A percentile compares a stretch with the other conserved stretches of the same genome.
Conservation (phyloP, 371 early-diverging fungal genomes). For the Nematocida ausubeli region DNA sequence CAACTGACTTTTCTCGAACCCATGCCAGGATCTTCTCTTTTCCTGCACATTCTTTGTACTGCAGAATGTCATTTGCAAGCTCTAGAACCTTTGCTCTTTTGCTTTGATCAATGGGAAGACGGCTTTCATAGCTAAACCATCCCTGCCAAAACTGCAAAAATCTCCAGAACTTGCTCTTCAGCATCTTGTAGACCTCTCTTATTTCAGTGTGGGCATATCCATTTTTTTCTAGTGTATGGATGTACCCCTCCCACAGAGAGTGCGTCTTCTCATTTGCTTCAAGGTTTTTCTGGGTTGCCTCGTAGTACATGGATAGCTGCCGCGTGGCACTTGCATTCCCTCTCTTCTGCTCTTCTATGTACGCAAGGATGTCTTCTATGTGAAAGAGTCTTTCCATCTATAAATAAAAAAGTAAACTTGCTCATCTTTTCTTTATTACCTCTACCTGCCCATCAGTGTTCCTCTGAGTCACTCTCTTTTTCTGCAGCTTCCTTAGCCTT, state of each 20-base stretch:
- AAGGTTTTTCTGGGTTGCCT: constrained; percentile 63
- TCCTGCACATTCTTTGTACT: constrained; percentile 59
- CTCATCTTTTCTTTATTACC: constrained; percentile 9
- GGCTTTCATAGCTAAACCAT: constrained; percentile 54
- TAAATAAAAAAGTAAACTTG: constrained; percentile 54
- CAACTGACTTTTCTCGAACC: constrained; percentile 21
- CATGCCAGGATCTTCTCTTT: constrained; percentile 56
- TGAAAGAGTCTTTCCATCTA: constrained; percentile 56
- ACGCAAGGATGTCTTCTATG: constrained; percentile 52
- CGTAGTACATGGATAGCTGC: constrained; percentile 58
- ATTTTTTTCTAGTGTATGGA: constrained; percentile 49
- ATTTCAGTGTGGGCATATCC: constrained; percentile 53
- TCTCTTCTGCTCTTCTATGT: constrained; percentile 54
- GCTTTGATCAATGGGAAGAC: constrained; percentile 28
- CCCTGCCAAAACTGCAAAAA: constrained; percentile 58
- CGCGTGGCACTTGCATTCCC: constrained; percentile 51
- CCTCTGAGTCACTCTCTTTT: not conserved
- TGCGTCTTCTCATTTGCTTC: constrained; percentile 40
- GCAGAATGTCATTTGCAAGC: constrained; percentile 57
- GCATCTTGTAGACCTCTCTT: constrained; percentile 61
- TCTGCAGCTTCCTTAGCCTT: not conserved
- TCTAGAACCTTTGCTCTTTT: constrained; percentile 56
- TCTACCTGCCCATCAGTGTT: not conserved
- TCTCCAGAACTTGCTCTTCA: constrained; percentile 59
- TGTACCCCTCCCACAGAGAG: constrained; percentile 59